phyloP scores from a whole-genome alignment of 257 asterid species.

The Ligustrum vulgare region DNA sequence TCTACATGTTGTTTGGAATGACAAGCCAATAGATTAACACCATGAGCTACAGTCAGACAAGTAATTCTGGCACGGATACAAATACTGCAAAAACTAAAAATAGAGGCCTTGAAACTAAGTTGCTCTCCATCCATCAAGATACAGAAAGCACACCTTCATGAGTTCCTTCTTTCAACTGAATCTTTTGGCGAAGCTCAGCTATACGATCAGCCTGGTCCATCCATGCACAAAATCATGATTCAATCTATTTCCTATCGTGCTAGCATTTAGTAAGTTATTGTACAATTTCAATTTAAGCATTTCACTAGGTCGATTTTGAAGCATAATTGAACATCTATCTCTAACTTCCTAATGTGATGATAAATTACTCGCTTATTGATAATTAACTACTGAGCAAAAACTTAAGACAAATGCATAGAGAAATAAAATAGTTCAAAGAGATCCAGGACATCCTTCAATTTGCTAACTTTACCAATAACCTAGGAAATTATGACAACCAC shows the following conservation, averaged over 20 bases:
- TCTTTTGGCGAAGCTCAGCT: slow-evolving; percentile 64
- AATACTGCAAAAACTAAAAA: slow-evolving; percentile 1
- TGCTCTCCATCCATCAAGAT: slow-evolving; percentile 12
- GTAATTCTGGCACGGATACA: slow-evolving; percentile 12
- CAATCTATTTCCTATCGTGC: neutral
- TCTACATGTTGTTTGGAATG: neutral
- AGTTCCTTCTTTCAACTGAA: slow-evolving; percentile 66
- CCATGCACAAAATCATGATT: slow-evolving; percentile 22
- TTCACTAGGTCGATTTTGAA: slow-evolving; percentile 11
- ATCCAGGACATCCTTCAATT: neutral
- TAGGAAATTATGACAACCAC: neutral
- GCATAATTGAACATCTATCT: neutral
- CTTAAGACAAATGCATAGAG: slow-evolving; percentile 1
- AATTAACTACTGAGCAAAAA: slow-evolving; percentile 11
- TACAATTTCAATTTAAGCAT: neutral
- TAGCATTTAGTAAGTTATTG: slow-evolving; percentile 8
- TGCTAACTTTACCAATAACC: neutral
- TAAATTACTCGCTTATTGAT: neutral
- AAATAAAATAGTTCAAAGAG: neutral
- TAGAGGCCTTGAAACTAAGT: neutral
- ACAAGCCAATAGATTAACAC: slow-evolving; percentile 5
- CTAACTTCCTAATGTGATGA: neutral
- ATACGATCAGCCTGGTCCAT: slow-evolving; percentile 60
- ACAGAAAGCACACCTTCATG: slow-evolving; percentile 59
- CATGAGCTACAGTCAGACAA: slow-evolving; percentile 17